Evolutionary conservation across 495 filamentous ascomycete species (phyloP).

Genomic region (Xylaria bambusicola): DNA sequence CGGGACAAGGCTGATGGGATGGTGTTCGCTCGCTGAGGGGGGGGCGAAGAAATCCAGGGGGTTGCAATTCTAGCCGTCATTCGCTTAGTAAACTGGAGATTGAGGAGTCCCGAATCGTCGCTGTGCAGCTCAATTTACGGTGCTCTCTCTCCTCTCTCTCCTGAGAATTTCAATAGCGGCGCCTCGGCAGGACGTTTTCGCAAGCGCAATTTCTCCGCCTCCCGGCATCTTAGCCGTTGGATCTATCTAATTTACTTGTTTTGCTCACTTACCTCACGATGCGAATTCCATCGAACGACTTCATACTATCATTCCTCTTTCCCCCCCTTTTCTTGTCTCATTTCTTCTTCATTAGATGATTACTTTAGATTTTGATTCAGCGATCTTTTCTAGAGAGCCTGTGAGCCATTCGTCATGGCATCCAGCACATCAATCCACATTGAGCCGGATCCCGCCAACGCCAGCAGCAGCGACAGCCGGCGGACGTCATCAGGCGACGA

Average conservation of each 20-base stretch:
- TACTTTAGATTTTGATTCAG: no score
- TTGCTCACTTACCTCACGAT: not conserved
- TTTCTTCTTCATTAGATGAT: no score
- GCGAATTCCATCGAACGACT: not conserved
- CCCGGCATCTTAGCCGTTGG: no score
- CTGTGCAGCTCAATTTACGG: not conserved
- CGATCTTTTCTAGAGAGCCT: no score
- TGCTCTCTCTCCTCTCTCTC: no score
- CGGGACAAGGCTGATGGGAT: constrained; percentile 20
- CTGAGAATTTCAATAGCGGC: not conserved
- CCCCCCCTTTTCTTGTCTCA: not conserved
- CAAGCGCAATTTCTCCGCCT: constrained; percentile 6
- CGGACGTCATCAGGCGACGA: constrained; percentile 17
- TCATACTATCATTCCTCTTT: not conserved
- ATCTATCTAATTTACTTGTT: no score
- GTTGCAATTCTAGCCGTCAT: not conserved
- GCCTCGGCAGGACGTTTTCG: not conserved
- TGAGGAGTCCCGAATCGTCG: constrained; percentile 1
- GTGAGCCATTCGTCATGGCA: not conserved
- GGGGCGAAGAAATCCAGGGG: not conserved
- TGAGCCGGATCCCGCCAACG: not conserved
- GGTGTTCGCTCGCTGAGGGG: constrained; percentile 1
- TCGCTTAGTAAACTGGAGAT: constrained; percentile 12
- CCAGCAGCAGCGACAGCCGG: not conserved
- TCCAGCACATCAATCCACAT: not conserved